phyloP scores from a whole-genome alignment of 148 eudicot species.

The Vaccinium macrocarpon region DNA sequence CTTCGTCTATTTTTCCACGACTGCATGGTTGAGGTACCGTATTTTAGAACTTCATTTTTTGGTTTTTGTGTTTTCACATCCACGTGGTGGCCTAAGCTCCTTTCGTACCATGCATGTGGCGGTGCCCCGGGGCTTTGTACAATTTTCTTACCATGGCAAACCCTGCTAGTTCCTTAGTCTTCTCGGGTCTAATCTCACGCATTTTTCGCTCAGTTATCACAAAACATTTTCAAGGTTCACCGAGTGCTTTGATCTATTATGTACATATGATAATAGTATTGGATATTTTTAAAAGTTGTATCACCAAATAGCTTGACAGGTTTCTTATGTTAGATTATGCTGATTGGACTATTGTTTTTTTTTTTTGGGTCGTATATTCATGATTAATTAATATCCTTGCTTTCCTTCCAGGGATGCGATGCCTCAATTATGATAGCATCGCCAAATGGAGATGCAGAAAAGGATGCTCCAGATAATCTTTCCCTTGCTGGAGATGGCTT shows the following conservation, averaged over 20 bases:
- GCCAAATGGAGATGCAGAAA: constrained; percentile 65
- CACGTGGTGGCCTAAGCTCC: background rate
- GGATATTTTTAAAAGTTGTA: background rate
- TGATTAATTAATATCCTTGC: background rate
- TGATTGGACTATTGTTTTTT: background rate
- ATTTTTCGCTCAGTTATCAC: background rate
- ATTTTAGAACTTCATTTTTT: background rate
- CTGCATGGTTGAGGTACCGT: constrained; percentile 57
- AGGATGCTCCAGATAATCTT: constrained; percentile 57
- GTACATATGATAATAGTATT: too few species aligned
- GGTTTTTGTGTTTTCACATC: background rate
- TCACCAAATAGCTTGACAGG: background rate
- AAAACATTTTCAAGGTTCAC: background rate
- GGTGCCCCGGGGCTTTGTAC: too few species aligned
- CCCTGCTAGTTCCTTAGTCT: too few species aligned
- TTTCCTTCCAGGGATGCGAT: constrained; percentile 66
- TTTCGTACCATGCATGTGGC: too few species aligned
- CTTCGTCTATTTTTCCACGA: constrained; percentile 77
- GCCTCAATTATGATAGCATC: constrained; percentile 72
- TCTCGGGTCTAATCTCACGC: too few species aligned
- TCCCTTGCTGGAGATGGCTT: constrained; percentile 83
- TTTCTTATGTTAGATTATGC: background rate
- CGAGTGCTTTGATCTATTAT: background rate
- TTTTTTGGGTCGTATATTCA: background rate
- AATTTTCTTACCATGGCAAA: too few species aligned